These are phyloP conservation scores for Ascochyta viciae-villosae DNA, from an alignment of 2,329 filamentous ascomycete genomes.

Conservation along the genomic window DNA sequence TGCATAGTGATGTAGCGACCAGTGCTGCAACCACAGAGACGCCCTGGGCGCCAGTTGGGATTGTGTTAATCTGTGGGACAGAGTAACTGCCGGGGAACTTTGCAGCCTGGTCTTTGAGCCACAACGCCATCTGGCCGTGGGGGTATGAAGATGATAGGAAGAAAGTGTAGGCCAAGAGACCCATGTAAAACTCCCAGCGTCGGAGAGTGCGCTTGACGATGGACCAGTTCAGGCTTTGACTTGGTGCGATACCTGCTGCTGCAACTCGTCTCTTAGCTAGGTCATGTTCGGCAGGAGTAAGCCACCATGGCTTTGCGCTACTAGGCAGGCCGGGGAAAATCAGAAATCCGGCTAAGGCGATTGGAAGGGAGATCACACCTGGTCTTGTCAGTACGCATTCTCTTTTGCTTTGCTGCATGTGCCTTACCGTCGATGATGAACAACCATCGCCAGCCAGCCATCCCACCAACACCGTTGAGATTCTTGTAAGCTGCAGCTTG, in stretches of 20 bases:
- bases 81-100: constrained; percentile 50
- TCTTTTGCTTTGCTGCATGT: neutral
- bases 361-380: constrained; percentile 63
- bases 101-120: constrained; percentile 57
- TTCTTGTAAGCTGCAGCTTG: constrained; percentile 62
- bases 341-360: constrained; percentile 62
- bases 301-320: constrained; percentile 59
- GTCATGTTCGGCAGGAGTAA: constrained; percentile 47
- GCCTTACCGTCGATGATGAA: constrained; percentile 59
- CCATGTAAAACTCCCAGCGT: constrained; percentile 62
- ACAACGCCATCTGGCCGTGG: constrained; percentile 59
- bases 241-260: constrained; percentile 43
- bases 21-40: constrained; percentile 59
- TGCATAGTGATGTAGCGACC: constrained; percentile 59
- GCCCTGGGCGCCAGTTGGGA: constrained; percentile 59
- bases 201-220: constrained; percentile 56
- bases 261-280: constrained; percentile 40
- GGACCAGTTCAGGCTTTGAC: constrained; percentile 52
- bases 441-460: constrained; percentile 60
- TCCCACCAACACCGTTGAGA: constrained; percentile 56
- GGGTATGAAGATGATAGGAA: constrained; percentile 53
- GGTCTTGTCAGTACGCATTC: neutral
- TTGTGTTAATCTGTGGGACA: constrained; percentile 58
- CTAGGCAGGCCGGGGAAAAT: constrained; percentile 61
- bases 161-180: constrained; percentile 57